Percentiles rank a stretch among this genome's conserved stretches.
Evolutionary conservation across 305 asterid species (phyloP).

Genomic region (Ilex paraguariensis): DNA sequence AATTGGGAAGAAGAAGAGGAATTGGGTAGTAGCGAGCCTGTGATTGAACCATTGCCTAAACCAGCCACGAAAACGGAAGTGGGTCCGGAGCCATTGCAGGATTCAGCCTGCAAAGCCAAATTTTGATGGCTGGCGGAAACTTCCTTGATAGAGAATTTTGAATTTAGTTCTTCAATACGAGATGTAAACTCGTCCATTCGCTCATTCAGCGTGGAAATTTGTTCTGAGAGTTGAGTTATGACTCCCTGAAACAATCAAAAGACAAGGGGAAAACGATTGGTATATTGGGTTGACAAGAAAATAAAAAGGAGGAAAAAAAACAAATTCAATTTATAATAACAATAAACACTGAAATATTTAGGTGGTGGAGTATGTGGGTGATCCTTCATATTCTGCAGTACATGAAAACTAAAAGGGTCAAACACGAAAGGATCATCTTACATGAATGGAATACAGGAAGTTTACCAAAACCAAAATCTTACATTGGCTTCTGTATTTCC

Average conservation of each 20-base stretch:
- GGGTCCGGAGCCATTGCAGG: constrained; percentile 55
- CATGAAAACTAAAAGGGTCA: too few relatives aligned
- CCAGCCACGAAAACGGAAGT: constrained; percentile 60
- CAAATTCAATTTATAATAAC: too few relatives aligned
- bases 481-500: too few relatives aligned
- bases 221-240: constrained; percentile 80
- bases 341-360: too few relatives aligned
- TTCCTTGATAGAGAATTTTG: constrained; percentile 44
- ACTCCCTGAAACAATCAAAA: constrained; percentile 60
- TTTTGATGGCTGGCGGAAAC: constrained; percentile 74
- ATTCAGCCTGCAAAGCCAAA: constrained; percentile 67
- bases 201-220: constrained; percentile 81
- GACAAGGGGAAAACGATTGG: neutral
- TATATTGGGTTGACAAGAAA: too few relatives aligned
- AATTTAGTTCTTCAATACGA: constrained; percentile 78
- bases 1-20: constrained; percentile 76
- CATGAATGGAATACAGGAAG: too few relatives aligned
- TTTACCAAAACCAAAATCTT: too few relatives aligned
- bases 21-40: constrained; percentile 54
- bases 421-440: too few relatives aligned
- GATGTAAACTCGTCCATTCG: constrained; percentile 97
- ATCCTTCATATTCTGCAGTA: too few relatives aligned
- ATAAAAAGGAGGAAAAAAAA: too few relatives aligned
- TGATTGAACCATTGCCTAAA: constrained; percentile 56
- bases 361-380: too few relatives aligned